Percentiles rank a stretch among this genome's conserved stretches.
phyloP scores from a whole-genome alignment of 345 rosid genomes.

The Eucalyptus virginea region DNA sequence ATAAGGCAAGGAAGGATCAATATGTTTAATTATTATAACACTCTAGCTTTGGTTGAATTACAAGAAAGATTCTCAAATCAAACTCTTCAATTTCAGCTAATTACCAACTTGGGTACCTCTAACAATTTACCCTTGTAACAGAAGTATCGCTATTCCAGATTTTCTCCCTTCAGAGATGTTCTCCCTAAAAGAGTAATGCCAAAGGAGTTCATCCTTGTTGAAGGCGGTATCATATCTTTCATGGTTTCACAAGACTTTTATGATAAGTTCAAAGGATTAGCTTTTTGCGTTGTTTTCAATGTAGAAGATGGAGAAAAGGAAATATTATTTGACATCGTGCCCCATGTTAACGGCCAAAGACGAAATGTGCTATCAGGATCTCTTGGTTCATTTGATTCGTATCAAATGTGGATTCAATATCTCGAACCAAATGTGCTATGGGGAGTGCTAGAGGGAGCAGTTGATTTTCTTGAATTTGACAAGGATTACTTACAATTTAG shows the following conservation, averaged over 20 bases:
- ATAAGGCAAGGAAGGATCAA: no score
- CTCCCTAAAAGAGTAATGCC: background rate
- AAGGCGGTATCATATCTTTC: background rate
- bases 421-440: background rate
- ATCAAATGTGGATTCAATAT: background rate
- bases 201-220: background rate
- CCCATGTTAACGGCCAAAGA: background rate
- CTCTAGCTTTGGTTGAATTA: no score
- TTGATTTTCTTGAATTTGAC: background rate
- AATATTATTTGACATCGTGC: background rate
- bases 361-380: background rate
- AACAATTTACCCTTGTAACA: no score
- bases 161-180: fast-evolving
- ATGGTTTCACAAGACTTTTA: background rate
- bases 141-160: no score
- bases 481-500: background rate
- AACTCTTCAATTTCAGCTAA: no score
- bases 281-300: background rate
- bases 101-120: no score
- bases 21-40: no score
- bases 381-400: background rate
- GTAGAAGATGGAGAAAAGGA: background rate
- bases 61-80: no score
- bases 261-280: background rate
- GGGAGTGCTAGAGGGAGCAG: background rate